A percentile compares a stretch with the other conserved stretches of the same genome.
phyloP scores from a whole-genome alignment of 2,329 filamentous ascomycete species.

The Annulohypoxylon truncatum region DNA sequence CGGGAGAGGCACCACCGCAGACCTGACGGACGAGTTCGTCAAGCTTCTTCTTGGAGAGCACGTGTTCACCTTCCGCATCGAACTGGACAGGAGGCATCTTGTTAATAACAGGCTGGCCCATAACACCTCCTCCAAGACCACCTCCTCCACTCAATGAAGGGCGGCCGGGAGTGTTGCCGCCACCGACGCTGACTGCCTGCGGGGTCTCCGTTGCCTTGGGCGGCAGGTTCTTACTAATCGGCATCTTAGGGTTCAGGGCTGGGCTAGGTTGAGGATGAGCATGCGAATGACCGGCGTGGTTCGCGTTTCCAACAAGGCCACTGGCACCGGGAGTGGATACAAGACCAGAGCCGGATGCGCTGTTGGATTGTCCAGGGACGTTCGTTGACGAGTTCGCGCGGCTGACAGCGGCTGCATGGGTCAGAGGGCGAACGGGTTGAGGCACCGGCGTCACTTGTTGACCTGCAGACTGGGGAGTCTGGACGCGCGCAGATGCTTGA shows the following conservation, averaged over 20 bases:
- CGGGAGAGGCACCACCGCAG: slow-evolving; percentile 80
- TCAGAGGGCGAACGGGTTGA: slow-evolving; percentile 42
- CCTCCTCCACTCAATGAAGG: slow-evolving; percentile 87
- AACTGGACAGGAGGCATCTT: slow-evolving; percentile 87
- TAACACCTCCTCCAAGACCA: slow-evolving; percentile 78
- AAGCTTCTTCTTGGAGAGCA: slow-evolving; percentile 97
- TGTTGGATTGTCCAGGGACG: slow-evolving; percentile 43
- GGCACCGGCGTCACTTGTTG: slow-evolving; percentile 37
- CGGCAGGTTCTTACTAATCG: slow-evolving; percentile 82
- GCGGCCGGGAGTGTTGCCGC: slow-evolving; percentile 72
- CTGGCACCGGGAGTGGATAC: slow-evolving; percentile 45
- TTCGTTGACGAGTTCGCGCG: slow-evolving; percentile 50
- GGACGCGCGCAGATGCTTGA: slow-evolving; percentile 60
- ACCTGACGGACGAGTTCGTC: slow-evolving; percentile 96
- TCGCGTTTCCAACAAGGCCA: slow-evolving; percentile 39
- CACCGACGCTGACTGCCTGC: slow-evolving; percentile 76
- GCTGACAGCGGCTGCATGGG: slow-evolving; percentile 48
- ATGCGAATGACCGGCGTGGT: slow-evolving; percentile 59
- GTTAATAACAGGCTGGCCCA: slow-evolving; percentile 86
- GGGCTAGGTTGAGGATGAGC: slow-evolving; percentile 60
- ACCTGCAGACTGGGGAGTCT: slow-evolving; percentile 59
- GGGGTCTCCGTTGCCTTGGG: slow-evolving; percentile 76
- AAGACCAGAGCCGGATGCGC: slow-evolving; percentile 41
- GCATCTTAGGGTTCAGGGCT: slow-evolving; percentile 72
- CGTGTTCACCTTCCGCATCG: slow-evolving; percentile 90